Conservation (phyloP, 108 stramenopile genomes). For the Nannochloropsis granulata region DNA sequence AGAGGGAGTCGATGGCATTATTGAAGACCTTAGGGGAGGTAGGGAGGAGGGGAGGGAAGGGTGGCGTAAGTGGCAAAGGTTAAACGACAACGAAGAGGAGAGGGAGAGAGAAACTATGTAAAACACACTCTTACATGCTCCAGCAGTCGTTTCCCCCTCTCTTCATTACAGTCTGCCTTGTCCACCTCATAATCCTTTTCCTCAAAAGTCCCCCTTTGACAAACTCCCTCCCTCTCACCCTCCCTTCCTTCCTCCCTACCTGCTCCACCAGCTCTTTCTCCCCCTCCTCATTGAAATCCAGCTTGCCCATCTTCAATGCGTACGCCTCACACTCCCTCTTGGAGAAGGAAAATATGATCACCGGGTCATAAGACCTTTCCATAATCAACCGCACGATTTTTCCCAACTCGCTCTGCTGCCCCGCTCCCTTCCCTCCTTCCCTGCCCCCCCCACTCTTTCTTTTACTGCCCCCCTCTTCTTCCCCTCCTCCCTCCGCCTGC, state of each 20-base stretch:
- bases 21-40: constrained; percentile 47
- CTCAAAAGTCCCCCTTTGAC: too few species aligned
- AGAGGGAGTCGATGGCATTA: constrained; percentile 85
- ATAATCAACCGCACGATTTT: constrained; percentile 89
- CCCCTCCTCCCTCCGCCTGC: constrained; percentile 36
- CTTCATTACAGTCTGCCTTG: too few species aligned
- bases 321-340: constrained; percentile 91
- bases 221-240: too few species aligned
- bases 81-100: not conserved
- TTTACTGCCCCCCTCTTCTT: constrained; percentile 37
- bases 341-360: constrained; percentile 92
- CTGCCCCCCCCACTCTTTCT: constrained; percentile 37
- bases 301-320: constrained; percentile 70
- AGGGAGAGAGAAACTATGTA: too few species aligned
- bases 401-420: constrained; percentile 57
- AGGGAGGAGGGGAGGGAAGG: not conserved
- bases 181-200: too few species aligned
- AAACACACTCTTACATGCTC: too few species aligned
- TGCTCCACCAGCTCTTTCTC: constrained; percentile 85
- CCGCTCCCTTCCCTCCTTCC: not conserved
- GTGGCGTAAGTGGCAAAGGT: not conserved
- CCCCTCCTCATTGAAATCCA: constrained; percentile 84
- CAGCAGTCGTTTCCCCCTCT: too few species aligned
- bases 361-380: constrained; percentile 81
- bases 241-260: not conserved